phyloP scores from a whole-genome alignment of 257 asterid genomes.

The Jacaranda copaia region DNA sequence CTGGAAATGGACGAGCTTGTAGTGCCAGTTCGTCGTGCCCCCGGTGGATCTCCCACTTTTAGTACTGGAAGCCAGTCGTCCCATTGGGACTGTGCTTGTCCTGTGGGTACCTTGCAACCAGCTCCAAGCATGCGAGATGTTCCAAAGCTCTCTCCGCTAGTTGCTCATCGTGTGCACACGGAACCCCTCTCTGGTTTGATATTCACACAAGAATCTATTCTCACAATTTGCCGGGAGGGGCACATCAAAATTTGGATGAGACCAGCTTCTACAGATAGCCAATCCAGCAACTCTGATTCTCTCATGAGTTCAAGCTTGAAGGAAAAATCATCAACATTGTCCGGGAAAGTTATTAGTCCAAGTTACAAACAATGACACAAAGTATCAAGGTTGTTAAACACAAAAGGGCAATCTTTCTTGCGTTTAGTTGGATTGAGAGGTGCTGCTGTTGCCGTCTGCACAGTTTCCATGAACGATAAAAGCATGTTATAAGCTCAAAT shows the following conservation, averaged over 20 bases:
- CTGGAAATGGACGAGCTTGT: slow-evolving; percentile 98
- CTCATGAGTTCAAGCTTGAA: slow-evolving; percentile 55
- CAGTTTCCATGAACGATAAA: too few relatives aligned
- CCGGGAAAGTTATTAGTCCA: slow-evolving; percentile 58
- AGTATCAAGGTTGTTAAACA: not conserved
- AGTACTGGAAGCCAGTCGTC: slow-evolving; percentile 92
- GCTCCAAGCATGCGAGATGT: slow-evolving; percentile 94
- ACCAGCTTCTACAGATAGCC: slow-evolving; percentile 71
- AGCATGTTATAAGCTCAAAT: slow-evolving; percentile 55
- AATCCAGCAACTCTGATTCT: slow-evolving; percentile 66
- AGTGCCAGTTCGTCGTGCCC: slow-evolving; percentile 93
- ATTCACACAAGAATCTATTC: slow-evolving; percentile 86
- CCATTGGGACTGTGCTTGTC: slow-evolving; percentile 88
- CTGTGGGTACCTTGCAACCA: slow-evolving; percentile 81
- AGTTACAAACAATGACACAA: slow-evolving; percentile 57
- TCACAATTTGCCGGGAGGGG: slow-evolving; percentile 89
- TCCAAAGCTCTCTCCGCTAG: slow-evolving; percentile 88
- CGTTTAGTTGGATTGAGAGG: slow-evolving; percentile 3
- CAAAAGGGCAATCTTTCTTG: not conserved
- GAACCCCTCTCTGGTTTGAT: slow-evolving; percentile 92
- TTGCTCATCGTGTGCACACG: slow-evolving; percentile 90
- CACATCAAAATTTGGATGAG: slow-evolving; percentile 94
- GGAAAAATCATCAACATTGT: slow-evolving; percentile 54
- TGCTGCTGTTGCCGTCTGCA: slow-evolving; percentile 23
- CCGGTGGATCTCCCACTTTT: slow-evolving; percentile 93